Base-by-base conservation (phyloP, 805 yeast species). In the Ogataea wickerhamii region DNA sequence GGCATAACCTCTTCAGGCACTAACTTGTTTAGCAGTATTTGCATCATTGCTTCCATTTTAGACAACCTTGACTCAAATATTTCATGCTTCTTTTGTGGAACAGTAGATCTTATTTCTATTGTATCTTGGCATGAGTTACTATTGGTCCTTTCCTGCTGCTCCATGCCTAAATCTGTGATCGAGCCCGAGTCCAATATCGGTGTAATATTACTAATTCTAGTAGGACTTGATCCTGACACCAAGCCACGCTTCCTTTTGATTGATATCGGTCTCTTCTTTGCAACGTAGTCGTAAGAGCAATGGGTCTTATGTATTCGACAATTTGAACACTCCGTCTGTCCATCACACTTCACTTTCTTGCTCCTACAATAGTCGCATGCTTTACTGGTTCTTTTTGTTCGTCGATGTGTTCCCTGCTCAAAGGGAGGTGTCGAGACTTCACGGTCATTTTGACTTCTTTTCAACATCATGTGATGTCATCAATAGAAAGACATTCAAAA, bases 281-380 rank as follows among this genome's bases (percentile, higher is more conserved):
- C 52, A n/a, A 63, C 52, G 38, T 62, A 56, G 28, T 51, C 51
- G 36, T 64, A 65, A 1, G 65, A 47, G 47, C 80, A 74, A 3
- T 36, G 36, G 4, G 52, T 42, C 18, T 55, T 55, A 34, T 62
- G 64, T 18, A 48, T 55, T 7, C 48, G 40, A 46, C 81, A 73
- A 27, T 63, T 61, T 6, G 59, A 46, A 44, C 81, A 75, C 4
- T 69, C 69, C 10, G 44, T 42, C 3, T 51, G 53, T 0, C 78
- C 76, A 49, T 75, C 73, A 48, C 81, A 75, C 45, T 71, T 73
- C 41, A 72, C 67, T 48, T 75, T 75, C 28, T 73, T 61, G 37
- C 51, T 52, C 13, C 79, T 56, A 45, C 81, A 75, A 37, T 59
- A 61, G 43, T 69, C 74, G 48, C 81, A 75, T 7, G 78, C 80